Base-by-base conservation (phyloP, 176 grass and related monocot genomes). In the Ampelocalamus luodianensis region DNA sequence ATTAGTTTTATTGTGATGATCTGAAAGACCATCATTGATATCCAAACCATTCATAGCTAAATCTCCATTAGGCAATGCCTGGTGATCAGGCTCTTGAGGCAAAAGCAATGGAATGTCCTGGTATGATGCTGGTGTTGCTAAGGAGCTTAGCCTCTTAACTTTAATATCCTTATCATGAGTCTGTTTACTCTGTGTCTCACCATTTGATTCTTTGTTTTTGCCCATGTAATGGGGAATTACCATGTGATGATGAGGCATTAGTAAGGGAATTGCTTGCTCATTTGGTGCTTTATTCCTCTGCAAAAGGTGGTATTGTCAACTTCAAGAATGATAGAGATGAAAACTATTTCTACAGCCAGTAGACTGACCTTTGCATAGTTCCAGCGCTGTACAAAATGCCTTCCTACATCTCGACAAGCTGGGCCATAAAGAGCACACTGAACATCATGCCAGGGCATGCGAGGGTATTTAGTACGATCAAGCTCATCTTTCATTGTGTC, bases 371-470 rank as follows among this genome's bases (percentile, higher is more conserved):
- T 96, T 24, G 94, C 89, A 80, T 84, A 93, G 82, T 96, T 96
- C 91, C 94, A 96, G 20, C 91, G 87, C 87, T 96, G 94, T n/a
- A 96, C 91, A 89, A 96, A 96, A 72, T 96, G 94, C 49, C 94
- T 83, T 76, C 91, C 94, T 42, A 93, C 87, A 90, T 96, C 94
- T 81, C 82, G 79, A 78, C 91, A 96, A 72, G 91, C 85, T 73
- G 94, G 94, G 14, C 94, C 94, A 88, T 88, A 93, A 65, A 96
- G 77, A 48, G 91, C 91, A 86, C 94, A 96, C 62, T 96, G 94
- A 74, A 93, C 89, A 89, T 93, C 94, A 71, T 96, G 94, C 94
- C 94, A 97, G 44, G 94, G 94, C 94, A 97, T 93, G 67, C 94
- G 89, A 81, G 94, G 94, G 91, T 93, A 91, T 87, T 90, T 97